These are phyloP conservation scores for Sordariomycetes sp. DNA, from an alignment of 2,329 filamentous ascomycete genomes.

Conservation along the genomic window DNA sequence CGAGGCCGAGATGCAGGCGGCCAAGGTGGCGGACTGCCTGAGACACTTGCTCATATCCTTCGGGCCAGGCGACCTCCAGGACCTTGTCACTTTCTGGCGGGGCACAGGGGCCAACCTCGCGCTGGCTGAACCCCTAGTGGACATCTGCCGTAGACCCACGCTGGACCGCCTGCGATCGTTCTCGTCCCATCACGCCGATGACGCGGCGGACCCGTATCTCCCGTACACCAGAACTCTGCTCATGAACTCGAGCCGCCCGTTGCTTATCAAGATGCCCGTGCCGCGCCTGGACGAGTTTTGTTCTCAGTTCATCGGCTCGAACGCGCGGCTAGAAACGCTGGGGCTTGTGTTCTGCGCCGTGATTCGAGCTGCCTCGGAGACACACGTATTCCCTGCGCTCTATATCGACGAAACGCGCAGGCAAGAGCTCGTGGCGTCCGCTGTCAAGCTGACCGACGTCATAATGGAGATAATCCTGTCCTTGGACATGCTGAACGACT, in stretches of 20 bases:
- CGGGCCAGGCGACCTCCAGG: background rate
- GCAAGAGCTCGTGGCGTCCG: background rate
- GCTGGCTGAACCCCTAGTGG: conserved; percentile 6
- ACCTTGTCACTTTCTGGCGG: conserved; percentile 2
- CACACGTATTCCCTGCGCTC: background rate
- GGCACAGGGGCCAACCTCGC: conserved; percentile 6
- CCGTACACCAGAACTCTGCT: conserved; percentile 7
- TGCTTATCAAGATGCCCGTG: conserved; percentile 2
- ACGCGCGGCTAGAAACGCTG: conserved; percentile 14
- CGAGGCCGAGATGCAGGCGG: background rate
- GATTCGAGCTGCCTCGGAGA: conserved; percentile 12
- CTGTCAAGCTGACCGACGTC: background rate
- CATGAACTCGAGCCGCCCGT: conserved; percentile 7
- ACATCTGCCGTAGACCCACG: background rate
- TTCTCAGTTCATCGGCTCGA: conserved; percentile 8
- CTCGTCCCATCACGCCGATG: conserved; percentile 2
- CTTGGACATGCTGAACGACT: conserved; percentile 24
- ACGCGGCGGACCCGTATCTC: background rate
- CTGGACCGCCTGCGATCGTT: conserved; percentile 2
- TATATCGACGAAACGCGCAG: background rate
- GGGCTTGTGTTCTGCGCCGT: conserved; percentile 14
- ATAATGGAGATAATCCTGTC: background rate
- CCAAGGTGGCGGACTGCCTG: background rate
- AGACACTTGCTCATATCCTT: background rate
- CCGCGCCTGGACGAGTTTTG: conserved; percentile 7